phyloP scores from a whole-genome alignment of 352 stramenopile genomes.

The Globisporangium radiosum region DNA sequence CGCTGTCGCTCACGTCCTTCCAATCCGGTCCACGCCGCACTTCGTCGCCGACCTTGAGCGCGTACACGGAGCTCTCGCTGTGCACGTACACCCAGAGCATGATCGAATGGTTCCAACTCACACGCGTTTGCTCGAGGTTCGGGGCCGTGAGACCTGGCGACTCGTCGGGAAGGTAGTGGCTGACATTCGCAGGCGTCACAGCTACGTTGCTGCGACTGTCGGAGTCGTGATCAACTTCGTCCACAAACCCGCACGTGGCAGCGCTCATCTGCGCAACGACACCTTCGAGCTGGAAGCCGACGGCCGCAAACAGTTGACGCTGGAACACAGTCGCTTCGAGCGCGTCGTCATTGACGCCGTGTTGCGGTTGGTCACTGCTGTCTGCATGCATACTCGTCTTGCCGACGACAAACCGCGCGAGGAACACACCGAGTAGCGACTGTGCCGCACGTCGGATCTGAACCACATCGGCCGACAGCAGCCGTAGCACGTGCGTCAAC shows the following conservation, averaged over 20 bases:
- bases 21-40: conserved; percentile 55
- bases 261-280: conserved; percentile 25
- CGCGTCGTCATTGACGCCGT: conserved; percentile 14
- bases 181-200: background rate
- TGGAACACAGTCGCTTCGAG: conserved; percentile 51
- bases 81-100: conserved; percentile 69
- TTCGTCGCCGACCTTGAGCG: conserved; percentile 59
- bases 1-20: conserved; percentile 19
- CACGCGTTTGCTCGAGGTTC: conserved; percentile 17
- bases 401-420: conserved; percentile 54
- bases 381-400: conserved; percentile 16
- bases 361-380: background rate
- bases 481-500: conserved; percentile 39
- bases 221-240: background rate
- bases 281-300: conserved; percentile 57
- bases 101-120: conserved; percentile 72
- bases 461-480: conserved; percentile 38
- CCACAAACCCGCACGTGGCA: background rate
- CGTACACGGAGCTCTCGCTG: conserved; percentile 31
- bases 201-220: background rate
- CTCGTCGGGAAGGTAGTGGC: conserved; percentile 32
- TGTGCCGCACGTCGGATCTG: conserved; percentile 48
- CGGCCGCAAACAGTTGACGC: conserved; percentile 53
- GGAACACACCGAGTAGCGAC: conserved; percentile 42
- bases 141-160: conserved; percentile 35